Base-by-base conservation (phyloP, 768 basidiomycete genomes). In the Calocera cornea region DNA sequence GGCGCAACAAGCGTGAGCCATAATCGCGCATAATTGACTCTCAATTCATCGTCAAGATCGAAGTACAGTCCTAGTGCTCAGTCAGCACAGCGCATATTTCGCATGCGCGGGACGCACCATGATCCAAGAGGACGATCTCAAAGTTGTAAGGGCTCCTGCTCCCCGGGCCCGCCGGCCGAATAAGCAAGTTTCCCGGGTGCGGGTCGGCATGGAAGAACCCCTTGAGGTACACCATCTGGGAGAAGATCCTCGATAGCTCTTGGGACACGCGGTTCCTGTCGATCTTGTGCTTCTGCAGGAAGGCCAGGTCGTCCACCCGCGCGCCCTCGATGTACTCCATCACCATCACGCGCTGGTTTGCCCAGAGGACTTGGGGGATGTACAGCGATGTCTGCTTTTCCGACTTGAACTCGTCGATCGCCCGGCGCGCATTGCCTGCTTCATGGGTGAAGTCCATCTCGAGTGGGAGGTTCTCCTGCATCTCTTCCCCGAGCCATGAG, bases 361-460 rank as follows among this genome's bases (percentile, higher is more conserved):
- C 89, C 67, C 82, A 83, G 38, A 97, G 79, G 1, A 97, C 87
- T 68, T 79, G 75, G 0, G 80, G 97, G 44, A 99, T 87, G 77
- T 97, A 95, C 63, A 98, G 78, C 64, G 78, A 69, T 1, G 95
- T 92, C 19, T 90, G 87, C 36, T 81, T 80, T 65, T 90, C 74
- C 68, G 84, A 74, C 34, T 80, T 76, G 72, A 99, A 99, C 69
- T 97, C 89, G 2, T 80, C 74, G 22, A 72, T 76, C 11, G 89
- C 86, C 33, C 86, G 82, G n/a, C 79, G 81, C 2, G 97, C 88
- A 74, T 98, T 99, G 8, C 78, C 76, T 1, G 93, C 92, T 79
- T 99, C 97, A 70, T 92, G 87, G 16, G 84, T 77, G 73, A 99
- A 98, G 77, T 99, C 86, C 91, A 97, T 91, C 77, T 98, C 95